Conservation (phyloP, 1,284 basidiomycete species). For the Fomitopsis pinicola region DNA sequence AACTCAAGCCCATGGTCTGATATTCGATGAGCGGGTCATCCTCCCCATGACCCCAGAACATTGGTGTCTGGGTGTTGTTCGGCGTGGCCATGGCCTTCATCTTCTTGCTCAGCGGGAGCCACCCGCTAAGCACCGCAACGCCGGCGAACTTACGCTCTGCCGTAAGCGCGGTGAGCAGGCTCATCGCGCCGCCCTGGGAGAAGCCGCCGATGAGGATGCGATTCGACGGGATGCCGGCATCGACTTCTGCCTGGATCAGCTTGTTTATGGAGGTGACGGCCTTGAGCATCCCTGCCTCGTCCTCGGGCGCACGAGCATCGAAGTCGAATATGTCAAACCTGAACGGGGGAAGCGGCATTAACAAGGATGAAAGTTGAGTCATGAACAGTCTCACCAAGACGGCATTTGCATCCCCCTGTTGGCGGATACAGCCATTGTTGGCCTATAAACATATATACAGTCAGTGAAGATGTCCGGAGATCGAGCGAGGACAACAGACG, state of each 20-base stretch:
- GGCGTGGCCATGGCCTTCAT: constrained; percentile 56
- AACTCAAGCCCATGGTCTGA: constrained; percentile 37
- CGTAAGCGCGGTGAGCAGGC: constrained; percentile 69
- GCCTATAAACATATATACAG: constrained; percentile 41
- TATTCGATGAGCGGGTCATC: constrained; percentile 69
- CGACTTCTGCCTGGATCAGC: constrained; percentile 75
- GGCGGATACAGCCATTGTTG: constrained; percentile 54
- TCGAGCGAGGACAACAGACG: constrained; percentile 29
- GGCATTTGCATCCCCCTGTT: constrained; percentile 70
- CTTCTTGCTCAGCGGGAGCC: constrained; percentile 65
- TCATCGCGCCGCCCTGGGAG: constrained; percentile 83
- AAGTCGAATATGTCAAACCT: constrained; percentile 81
- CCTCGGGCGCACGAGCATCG: constrained; percentile 56
- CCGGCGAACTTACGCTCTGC: constrained; percentile 69
- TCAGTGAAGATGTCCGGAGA: constrained; percentile 51
- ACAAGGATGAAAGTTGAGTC: constrained; percentile 1
- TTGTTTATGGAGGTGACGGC: constrained; percentile 62
- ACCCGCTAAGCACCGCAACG: constrained; percentile 70
- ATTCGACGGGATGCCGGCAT: constrained; percentile 60
- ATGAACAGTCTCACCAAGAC: constrained; percentile 48
- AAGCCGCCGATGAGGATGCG: constrained; percentile 83
- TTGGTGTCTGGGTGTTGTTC: constrained; percentile 55
- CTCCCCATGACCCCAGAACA: constrained; percentile 87
- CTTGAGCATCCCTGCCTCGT: constrained; percentile 71
- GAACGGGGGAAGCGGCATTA: neutral